Percentiles rank a stretch among this genome's conserved stretches.
Conservation (phyloP, 176 grass and related monocot species). For the Musa acuminata region DNA sequence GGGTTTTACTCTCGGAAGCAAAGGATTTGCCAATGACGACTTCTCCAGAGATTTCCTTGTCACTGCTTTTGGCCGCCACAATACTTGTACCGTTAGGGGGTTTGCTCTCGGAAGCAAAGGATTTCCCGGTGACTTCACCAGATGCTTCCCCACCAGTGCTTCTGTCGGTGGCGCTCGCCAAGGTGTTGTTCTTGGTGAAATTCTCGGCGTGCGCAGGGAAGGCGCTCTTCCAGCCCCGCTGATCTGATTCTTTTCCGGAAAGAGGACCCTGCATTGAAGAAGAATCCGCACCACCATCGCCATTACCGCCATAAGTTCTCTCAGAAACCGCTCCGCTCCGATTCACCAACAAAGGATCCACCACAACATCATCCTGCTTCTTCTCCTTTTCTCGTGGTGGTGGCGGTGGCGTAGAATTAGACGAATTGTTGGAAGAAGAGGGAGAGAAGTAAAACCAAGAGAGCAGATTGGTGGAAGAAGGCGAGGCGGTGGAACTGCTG, state of each 20-base stretch:
- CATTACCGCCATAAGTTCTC: background rate
- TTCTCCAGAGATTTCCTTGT: background rate
- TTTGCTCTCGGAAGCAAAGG: background rate
- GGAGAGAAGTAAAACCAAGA: slow-evolving; percentile 9
- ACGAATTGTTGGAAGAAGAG: background rate
- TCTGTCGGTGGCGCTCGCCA: background rate
- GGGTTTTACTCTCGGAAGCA: background rate
- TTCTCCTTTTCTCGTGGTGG: slow-evolving; percentile 1
- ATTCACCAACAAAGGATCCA: background rate
- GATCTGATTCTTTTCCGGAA: background rate
- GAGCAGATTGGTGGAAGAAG: slow-evolving; percentile 3
- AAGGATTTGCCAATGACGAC: background rate
- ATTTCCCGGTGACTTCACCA: background rate
- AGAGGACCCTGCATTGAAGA: background rate
- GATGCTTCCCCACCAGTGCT: background rate
- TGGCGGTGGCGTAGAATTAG: background rate
- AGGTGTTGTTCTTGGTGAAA: background rate
- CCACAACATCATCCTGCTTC: background rate
- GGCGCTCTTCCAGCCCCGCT: too few species aligned
- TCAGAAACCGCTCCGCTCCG: background rate
- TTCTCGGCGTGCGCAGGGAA: background rate
- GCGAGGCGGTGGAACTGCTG: background rate
- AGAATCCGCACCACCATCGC: background rate
- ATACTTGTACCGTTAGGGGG: background rate
- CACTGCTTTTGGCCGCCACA: too few species aligned